Base-by-base conservation (phyloP, 2,329 filamentous ascomycete genomes). In the Cryphonectria carpinicola region DNA sequence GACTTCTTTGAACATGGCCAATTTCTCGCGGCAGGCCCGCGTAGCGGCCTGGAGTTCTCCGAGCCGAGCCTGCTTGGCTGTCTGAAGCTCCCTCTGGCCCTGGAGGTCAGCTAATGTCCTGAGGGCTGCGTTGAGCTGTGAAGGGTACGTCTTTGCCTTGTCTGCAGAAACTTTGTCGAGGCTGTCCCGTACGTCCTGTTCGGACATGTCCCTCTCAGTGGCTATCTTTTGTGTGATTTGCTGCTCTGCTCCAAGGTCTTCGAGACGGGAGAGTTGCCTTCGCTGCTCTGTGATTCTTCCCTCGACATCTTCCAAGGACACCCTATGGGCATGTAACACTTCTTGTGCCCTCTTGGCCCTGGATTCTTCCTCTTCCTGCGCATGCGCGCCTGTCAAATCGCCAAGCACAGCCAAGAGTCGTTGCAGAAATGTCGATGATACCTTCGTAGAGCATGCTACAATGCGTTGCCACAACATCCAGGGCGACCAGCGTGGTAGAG, bases 161-260 rank as follows among this genome's bases (percentile, higher is more conserved):
- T 28, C 49, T 25, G 49, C 10, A 25, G 49, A 25, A 7, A 54
- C 49, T 13, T 54, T 54, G 10, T 54, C n/a, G 49, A 54, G 49
- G 49, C 49, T 25, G 11, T 54, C n/a, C 8, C 49, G 49, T 14
- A 54, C 49, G 22, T 54, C 49, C 49, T 25, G 49, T 25, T 54
- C 49, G 10, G 49, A 25, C n/a, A 54, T 25, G 7, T 54, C 8
- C n/a, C 22, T 25, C 49, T 54, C n/a, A 13, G 22, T 54, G 8
- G 49, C 49, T 25, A 54, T 54, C 49, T 54, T n/a, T 54, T 54
- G 49, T 17, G 49, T 54, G n/a, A 54, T 54, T 13, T 54, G 49
- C 49, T n/a, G 49, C 14, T 54, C 49, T 3, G 49, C 8, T 7
- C 8, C 49, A 14, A 13, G 8, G n/a, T 54, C n/a, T 54, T 54